Conservation (phyloP, 495 filamentous ascomycete genomes). For the Aspergillus cristatus region DNA sequence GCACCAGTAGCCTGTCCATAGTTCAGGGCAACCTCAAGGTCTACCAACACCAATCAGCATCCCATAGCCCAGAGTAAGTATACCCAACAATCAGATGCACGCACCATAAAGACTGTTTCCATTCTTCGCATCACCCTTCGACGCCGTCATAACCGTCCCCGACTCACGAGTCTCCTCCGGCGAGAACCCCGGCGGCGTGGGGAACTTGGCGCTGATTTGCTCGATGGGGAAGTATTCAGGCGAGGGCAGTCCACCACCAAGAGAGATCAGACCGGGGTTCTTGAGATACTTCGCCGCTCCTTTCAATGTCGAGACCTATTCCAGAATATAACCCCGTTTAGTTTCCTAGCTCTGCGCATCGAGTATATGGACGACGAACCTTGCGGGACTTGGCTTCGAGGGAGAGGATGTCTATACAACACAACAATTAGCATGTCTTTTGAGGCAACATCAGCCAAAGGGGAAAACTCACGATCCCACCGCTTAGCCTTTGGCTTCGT, state of each 20-base stretch:
- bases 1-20: conserved; percentile 82
- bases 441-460: conserved; percentile 1
- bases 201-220: conserved; percentile 58
- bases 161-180: conserved; percentile 48
- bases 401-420: conserved; percentile 24
- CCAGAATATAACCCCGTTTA: conserved; percentile 3
- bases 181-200: conserved; percentile 56
- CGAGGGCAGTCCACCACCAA: conserved; percentile 87
- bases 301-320: conserved; percentile 62
- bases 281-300: conserved; percentile 65
- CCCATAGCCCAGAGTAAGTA: not conserved
- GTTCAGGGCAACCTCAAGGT: conserved; percentile 78
- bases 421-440: conserved; percentile 12
- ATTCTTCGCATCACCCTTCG: conserved; percentile 71
- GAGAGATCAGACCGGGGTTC: conserved; percentile 67
- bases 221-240: conserved; percentile 84
- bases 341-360: not conserved
- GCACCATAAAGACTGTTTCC: conserved; percentile 53
- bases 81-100: conserved; percentile 5
- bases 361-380: conserved; percentile 11
- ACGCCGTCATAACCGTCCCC: conserved; percentile 50
- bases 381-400: conserved; percentile 33
- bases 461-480: conserved; percentile 67
- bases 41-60: conserved; percentile 21
- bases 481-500: conserved; percentile 72